Conservation (phyloP, 306 rosid genomes). For the Malus domestica region ASM211411v1 NC_041799.1:11280001-11280500, state of each 20-base stretch:
- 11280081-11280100: neutral
- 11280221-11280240: no score
- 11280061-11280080: neutral
- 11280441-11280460: conserved; percentile 19
- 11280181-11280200: no score
- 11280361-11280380: conserved; percentile 19
- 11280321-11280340: neutral
- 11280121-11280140: neutral
- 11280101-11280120: neutral
- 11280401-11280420: conserved; percentile 63
- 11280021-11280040: conserved; percentile 4
- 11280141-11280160: no score
- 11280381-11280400: neutral
- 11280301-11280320: conserved; percentile 31
- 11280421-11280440: conserved; percentile 38
- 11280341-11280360: neutral
- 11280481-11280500: neutral
- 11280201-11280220: no score
- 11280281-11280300: conserved; percentile 26
- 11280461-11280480: neutral
- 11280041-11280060: neutral
- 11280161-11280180: no score
- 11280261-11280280: conserved; percentile 23
- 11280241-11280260: neutral
- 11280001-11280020: neutral